A percentile compares a stretch with the other conserved stretches of the same genome.
Evolutionary conservation across 129 eudicot species (phyloP).

Genomic region (Flaveria brownii): DNA sequence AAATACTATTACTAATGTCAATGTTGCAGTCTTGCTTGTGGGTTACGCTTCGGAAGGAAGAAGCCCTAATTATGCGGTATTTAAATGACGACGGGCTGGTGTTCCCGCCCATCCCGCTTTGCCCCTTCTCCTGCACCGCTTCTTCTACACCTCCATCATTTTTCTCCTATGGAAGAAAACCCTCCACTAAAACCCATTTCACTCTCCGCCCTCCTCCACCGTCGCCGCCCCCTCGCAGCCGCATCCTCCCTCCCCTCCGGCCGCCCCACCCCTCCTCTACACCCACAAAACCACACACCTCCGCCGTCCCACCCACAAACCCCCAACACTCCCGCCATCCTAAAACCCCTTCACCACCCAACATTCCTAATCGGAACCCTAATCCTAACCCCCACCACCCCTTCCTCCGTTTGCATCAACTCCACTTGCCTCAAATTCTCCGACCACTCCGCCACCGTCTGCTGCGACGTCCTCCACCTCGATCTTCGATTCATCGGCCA

Average conservation of each 20-base stretch:
- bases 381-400: conserved; percentile 49
- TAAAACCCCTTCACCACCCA: conserved; percentile 54
- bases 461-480: conserved; percentile 67
- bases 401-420: conserved; percentile 21
- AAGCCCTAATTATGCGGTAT: too few species aligned
- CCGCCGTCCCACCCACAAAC: conserved; percentile 16
- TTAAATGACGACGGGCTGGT: too few species aligned
- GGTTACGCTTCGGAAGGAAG: too few species aligned
- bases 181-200: conserved; percentile 22
- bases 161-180: conserved; percentile 8
- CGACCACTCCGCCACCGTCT: conserved; percentile 54
- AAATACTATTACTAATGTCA: too few species aligned
- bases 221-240: conserved; percentile 56
- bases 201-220: conserved; percentile 60
- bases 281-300: not conserved
- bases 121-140: too few species aligned
- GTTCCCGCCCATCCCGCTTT: too few species aligned
- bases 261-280: conserved; percentile 24
- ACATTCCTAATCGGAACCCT: conserved; percentile 60
- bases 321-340: conserved; percentile 42
- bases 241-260: conserved; percentile 43
- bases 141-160: too few species aligned
- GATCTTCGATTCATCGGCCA: conserved; percentile 45
- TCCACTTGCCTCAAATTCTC: conserved; percentile 55
- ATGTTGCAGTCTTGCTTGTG: too few species aligned